A percentile compares a stretch with the other conserved stretches of the same genome.
phyloP scores from a whole-genome alignment of 2,329 filamentous ascomycete species.

The Volutella citrinella region DNA sequence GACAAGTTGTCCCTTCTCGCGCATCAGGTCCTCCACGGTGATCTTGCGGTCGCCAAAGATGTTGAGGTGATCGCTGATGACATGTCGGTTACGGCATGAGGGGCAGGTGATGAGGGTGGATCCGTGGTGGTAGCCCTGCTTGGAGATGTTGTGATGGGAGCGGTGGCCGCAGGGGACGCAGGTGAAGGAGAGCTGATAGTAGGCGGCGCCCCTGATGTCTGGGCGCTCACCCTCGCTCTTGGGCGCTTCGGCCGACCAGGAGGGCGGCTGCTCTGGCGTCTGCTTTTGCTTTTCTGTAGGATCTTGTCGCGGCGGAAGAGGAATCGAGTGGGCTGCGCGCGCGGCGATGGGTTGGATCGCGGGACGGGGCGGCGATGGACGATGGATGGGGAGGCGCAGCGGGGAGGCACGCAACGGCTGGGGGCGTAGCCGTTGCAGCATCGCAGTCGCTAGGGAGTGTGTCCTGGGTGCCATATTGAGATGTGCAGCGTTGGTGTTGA shows the following conservation, averaged over 20 bases:
- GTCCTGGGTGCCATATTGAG: slow-evolving; percentile 29
- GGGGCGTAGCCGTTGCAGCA: slow-evolving; percentile 16
- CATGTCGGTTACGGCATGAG: slow-evolving; percentile 77
- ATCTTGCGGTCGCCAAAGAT: slow-evolving; percentile 70
- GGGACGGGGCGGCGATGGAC: slow-evolving; percentile 3
- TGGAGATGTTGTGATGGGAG: slow-evolving; percentile 82
- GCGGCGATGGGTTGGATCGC: slow-evolving; percentile 12
- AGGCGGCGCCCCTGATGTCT: slow-evolving; percentile 49
- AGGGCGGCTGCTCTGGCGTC: slow-evolving; percentile 10
- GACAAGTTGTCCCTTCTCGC: slow-evolving; percentile 70
- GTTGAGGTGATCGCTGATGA: slow-evolving; percentile 84
- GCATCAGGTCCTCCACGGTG: slow-evolving; percentile 75
- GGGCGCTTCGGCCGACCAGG: slow-evolving; percentile 15
- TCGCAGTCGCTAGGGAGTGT: slow-evolving; percentile 12
- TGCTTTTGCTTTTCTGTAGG: slow-evolving; percentile 11
- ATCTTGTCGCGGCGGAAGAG: slow-evolving; percentile 33
- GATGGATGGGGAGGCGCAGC: slow-evolving; percentile 9
- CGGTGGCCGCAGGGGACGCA: slow-evolving; percentile 80
- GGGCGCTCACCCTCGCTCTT: slow-evolving; percentile 29
- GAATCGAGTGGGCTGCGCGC: slow-evolving; percentile 35
- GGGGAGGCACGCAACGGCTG: slow-evolving; percentile 14
- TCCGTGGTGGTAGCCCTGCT: slow-evolving; percentile 92
- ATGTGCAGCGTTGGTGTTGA: background rate
- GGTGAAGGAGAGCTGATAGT: slow-evolving; percentile 88
- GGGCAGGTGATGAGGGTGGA: slow-evolving; percentile 89